Base-by-base conservation (phyloP, 352 stramenopile species). In the Phytopythium vexans region DNA sequence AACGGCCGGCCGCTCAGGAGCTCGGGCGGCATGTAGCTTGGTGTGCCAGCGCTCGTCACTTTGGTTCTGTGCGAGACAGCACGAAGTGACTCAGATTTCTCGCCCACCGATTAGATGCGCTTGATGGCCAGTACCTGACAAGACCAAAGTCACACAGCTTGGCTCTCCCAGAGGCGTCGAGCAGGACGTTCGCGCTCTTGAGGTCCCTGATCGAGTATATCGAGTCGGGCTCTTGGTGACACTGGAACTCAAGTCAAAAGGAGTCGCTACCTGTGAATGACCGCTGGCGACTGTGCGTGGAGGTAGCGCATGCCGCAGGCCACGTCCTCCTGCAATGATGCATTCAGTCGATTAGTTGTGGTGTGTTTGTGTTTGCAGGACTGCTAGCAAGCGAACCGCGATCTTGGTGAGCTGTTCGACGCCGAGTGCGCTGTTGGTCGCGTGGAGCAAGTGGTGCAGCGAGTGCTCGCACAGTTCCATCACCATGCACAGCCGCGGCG, bases 81-180 rank as follows among this genome's bases (percentile, higher is more conserved):
- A 47, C 43, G 6, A 45, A 15, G 3, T 8, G 6, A 21, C 8
- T 11, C 34, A 48, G 4, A 36, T 9, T 40, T n/a, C n/a, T n/a
- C n/a, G n/a, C n/a, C n/a, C 32, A 3, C 10, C 49, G 10, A 8
- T 9, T 4, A 37, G n/a, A 47, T 34, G 15, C 31, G 45, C 60
- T n/a, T n/a, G n/a, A n/a, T n/a, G n/a, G n/a, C n/a, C n/a, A n/a
- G 36, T 61, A 89, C 74, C 77, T 64, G 1, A 91, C 81, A 34
- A 92, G 80, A 4, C 91, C 92, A 68, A 98, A 98, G 58, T 98
- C 92, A 52, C 91, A 97, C 14, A 98, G 62, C 54, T 98, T 98
- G 4, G 87, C 72, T 32, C 65, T 58, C 16, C 84, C 81, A 54
- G 78, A 75, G 6, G 47, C 69, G 35, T 91, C 72, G 11, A 95